These are phyloP conservation scores for Fusarium sp. DNA, from an alignment of 2,329 filamentous ascomycete species.

Conservation along the genomic window DNA sequence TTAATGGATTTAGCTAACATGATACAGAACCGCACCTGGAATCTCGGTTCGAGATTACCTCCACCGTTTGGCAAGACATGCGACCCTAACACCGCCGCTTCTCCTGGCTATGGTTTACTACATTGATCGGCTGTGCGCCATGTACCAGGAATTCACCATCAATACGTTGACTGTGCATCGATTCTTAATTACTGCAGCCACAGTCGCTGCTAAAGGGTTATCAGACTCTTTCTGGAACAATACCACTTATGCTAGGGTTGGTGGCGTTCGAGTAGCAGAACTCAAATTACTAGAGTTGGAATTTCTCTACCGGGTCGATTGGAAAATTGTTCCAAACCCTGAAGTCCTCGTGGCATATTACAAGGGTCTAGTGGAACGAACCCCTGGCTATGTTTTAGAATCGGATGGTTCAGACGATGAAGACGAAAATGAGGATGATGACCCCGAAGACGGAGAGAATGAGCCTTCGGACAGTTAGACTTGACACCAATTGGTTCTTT, in stretches of 20 bases:
- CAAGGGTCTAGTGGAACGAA: conserved; percentile 78
- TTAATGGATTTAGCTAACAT: conserved; percentile 33
- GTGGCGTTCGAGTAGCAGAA: conserved; percentile 89
- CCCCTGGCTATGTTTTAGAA: conserved; percentile 63
- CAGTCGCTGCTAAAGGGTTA: conserved; percentile 93
- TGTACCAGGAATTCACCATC: conserved; percentile 95
- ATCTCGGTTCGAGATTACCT: conserved; percentile 96
- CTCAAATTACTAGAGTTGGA: conserved; percentile 91
- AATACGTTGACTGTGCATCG: conserved; percentile 96
- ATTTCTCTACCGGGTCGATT: conserved; percentile 90
- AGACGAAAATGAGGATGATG: conserved; percentile 39
- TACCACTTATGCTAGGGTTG: conserved; percentile 91
- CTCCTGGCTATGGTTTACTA: conserved; percentile 99
- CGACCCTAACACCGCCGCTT: conserved; percentile 89
- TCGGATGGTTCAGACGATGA: conserved; percentile 46
- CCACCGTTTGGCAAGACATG: conserved; percentile 89
- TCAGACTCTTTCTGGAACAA: conserved; percentile 99
- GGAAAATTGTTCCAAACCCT: conserved; percentile 95
- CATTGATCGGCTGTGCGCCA: conserved; percentile 90
- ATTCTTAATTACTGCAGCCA: conserved; percentile 94
- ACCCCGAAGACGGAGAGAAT: conserved; percentile 32
- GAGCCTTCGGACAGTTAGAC: conserved; percentile 8
- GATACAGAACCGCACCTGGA: conserved; percentile 72
- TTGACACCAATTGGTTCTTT: not conserved
- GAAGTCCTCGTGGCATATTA: conserved; percentile 96